Conservation (phyloP, 1,139 yeast genomes). For the Waltiozyma sp. region DNA sequence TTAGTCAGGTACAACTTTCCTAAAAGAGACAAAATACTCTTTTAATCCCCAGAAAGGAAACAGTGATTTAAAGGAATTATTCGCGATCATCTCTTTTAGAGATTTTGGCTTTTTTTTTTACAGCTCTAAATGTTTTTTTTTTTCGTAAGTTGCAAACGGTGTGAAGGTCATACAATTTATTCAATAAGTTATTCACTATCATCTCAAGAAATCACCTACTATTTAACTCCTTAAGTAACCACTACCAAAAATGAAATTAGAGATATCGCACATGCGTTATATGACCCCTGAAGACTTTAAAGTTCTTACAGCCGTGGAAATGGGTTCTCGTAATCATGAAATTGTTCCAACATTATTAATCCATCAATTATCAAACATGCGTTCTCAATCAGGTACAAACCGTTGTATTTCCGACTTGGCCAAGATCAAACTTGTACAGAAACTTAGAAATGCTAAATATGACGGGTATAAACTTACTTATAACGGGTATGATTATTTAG, state of each 20-base stretch:
- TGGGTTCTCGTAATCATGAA: conserved; percentile 88
- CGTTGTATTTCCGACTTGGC: conserved; percentile 79
- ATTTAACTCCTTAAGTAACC: background rate
- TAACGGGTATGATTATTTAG: conserved; percentile 85
- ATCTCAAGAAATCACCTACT: background rate
- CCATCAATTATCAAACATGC: conserved; percentile 66
- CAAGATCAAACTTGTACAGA: conserved; percentile 65
- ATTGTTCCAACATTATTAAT: conserved; percentile 85
- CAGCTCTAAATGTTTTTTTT: too few species aligned
- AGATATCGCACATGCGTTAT: conserved; percentile 88
- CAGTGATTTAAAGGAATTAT: background rate
- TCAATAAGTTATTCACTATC: background rate
- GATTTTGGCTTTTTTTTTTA: too few species aligned
- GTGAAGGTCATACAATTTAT: too few species aligned
- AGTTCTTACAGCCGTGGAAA: conserved; percentile 80
- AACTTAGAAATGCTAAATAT: conserved; percentile 75
- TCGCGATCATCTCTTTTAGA: background rate
- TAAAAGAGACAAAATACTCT: too few species aligned
- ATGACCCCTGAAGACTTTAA: conserved; percentile 83
- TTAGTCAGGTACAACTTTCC: background rate
- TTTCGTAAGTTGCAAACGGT: too few species aligned
- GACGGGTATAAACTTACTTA: conserved; percentile 89
- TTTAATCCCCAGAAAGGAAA: background rate
- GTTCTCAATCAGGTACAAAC: conserved; percentile 67
- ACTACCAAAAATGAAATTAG: conserved; percentile 65